phyloP scores from a whole-genome alignment of 768 basidiomycete genomes.

The Russula emetica region DNA sequence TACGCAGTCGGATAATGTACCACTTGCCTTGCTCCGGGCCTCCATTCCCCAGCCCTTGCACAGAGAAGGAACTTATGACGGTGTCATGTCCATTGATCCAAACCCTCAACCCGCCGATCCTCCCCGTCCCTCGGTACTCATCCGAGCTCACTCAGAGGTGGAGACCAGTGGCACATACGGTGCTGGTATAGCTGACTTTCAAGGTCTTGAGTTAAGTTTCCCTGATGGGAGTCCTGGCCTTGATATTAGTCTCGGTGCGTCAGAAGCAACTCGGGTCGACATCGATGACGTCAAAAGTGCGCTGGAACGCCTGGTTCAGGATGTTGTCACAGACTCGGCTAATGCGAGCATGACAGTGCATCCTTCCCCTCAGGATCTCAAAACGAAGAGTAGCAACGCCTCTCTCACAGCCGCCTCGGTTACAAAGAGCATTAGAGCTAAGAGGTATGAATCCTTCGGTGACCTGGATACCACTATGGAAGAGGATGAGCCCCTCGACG shows the following conservation, averaged over 20 bases:
- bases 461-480: slow-evolving; percentile 36
- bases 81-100: slow-evolving; percentile 36
- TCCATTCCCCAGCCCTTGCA: slow-evolving; percentile 7
- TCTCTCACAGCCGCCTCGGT: slow-evolving; percentile 33
- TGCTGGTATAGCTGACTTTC: slow-evolving; percentile 22
- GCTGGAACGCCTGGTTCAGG: slow-evolving; percentile 40
- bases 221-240: slow-evolving; percentile 6
- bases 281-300: slow-evolving; percentile 39
- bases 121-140: slow-evolving; percentile 31
- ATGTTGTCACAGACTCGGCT: slow-evolving; percentile 31
- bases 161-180: slow-evolving; percentile 18
- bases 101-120: slow-evolving; percentile 36
- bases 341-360: slow-evolving; percentile 5
- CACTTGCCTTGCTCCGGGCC: neutral
- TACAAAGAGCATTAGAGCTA: slow-evolving; percentile 35
- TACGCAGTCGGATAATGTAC: neutral
- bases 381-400: slow-evolving; percentile 24
- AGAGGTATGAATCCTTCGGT: slow-evolving; percentile 34
- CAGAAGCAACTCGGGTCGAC: slow-evolving; percentile 28
- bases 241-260: slow-evolving; percentile 14
- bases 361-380: slow-evolving; percentile 25
- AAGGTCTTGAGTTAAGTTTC: slow-evolving; percentile 30
- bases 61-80: slow-evolving; percentile 33
- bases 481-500: slow-evolving; percentile 31
- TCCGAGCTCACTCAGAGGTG: slow-evolving; percentile 31